These are phyloP conservation scores for Spiromastix sp. DNA, from an alignment of 2,329 filamentous ascomycete genomes.

Conservation along the genomic window DNA sequence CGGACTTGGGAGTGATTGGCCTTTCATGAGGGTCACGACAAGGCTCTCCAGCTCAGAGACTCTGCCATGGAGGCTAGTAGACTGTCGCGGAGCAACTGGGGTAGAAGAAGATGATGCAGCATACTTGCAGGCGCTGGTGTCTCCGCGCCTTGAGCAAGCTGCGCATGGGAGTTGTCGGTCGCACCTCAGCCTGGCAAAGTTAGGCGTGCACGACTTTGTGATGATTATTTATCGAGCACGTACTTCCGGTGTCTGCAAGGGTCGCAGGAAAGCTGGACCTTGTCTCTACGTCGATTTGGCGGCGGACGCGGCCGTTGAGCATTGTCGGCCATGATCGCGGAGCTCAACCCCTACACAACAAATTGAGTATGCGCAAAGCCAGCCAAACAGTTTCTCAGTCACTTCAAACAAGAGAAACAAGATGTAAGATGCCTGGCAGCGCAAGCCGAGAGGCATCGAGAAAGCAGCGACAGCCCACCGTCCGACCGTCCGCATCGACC, in stretches of 20 bases:
- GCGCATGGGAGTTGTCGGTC: constrained; percentile 48
- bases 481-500: too few species aligned
- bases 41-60: constrained; percentile 52
- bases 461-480: too few species aligned
- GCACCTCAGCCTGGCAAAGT: constrained; percentile 39
- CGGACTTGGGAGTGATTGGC: neutral
- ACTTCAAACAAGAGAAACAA: too few species aligned
- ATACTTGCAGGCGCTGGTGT: constrained; percentile 47
- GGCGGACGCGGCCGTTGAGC: too few species aligned
- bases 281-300: constrained; percentile 22
- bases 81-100: constrained; percentile 30
- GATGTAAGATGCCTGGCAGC: too few species aligned
- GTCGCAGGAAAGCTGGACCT: constrained; percentile 26
- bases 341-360: too few species aligned
- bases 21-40: constrained; percentile 2
- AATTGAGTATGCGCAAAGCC: too few species aligned
- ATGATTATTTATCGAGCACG: constrained; percentile 4
- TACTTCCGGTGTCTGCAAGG: constrained; percentile 28
- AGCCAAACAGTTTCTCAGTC: too few species aligned
- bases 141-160: constrained; percentile 45
- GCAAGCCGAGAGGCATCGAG: too few species aligned
- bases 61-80: constrained; percentile 47
- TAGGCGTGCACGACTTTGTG: neutral
- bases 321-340: too few species aligned
- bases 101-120: constrained; percentile 29